Percentiles rank a stretch among this genome's conserved stretches.
Evolutionary conservation across 768 basidiomycete genomes (phyloP).

Genomic region (Sistotremastrum suecicum): DNA sequence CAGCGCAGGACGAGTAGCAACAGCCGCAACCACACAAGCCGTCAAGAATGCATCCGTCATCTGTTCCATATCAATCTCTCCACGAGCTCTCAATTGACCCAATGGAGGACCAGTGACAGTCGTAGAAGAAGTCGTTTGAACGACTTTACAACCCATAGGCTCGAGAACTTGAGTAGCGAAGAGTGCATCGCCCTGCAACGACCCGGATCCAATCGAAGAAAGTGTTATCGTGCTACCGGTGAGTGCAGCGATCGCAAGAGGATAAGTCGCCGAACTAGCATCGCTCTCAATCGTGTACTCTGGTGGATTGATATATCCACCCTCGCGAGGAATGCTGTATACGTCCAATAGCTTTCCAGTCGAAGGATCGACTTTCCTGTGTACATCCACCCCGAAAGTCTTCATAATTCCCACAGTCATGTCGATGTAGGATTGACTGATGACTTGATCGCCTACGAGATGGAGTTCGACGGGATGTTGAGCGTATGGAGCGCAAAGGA

Average conservation of each 20-base stretch:
- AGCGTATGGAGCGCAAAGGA: constrained; percentile 94
- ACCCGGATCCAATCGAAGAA: constrained; percentile 76
- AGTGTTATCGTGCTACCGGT: constrained; percentile 96
- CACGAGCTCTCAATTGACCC: constrained; percentile 69
- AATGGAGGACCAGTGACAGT: constrained; percentile 83
- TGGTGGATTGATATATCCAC: constrained; percentile 60
- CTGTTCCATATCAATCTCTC: constrained; percentile 92
- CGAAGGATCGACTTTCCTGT: constrained; percentile 42
- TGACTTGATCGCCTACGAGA: constrained; percentile 87
- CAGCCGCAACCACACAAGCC: constrained; percentile 83
- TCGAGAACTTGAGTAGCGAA: constrained; percentile 90
- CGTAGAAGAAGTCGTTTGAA: constrained; percentile 78
- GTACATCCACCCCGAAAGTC: constrained; percentile 72
- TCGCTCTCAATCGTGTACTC: constrained; percentile 89
- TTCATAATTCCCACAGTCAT: constrained; percentile 99
- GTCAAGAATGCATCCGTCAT: constrained; percentile 99
- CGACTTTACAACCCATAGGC: constrained; percentile 88
- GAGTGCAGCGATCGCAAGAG: constrained; percentile 91
- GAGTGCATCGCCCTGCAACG: constrained; percentile 92
- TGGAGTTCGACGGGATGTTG: constrained; percentile 70
- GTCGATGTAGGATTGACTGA: constrained; percentile 98
- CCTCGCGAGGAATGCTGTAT: constrained; percentile 73
- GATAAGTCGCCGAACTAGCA: constrained; percentile 92
- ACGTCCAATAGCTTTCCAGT: constrained; percentile 57
- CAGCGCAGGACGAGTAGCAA: constrained; percentile 35